Percentiles rank a stretch among this genome's conserved stretches.
These are phyloP conservation scores for Tolypocladium guangdongense DNA, from an alignment of 2,329 filamentous ascomycete species.

Conservation along the genomic window DNA sequence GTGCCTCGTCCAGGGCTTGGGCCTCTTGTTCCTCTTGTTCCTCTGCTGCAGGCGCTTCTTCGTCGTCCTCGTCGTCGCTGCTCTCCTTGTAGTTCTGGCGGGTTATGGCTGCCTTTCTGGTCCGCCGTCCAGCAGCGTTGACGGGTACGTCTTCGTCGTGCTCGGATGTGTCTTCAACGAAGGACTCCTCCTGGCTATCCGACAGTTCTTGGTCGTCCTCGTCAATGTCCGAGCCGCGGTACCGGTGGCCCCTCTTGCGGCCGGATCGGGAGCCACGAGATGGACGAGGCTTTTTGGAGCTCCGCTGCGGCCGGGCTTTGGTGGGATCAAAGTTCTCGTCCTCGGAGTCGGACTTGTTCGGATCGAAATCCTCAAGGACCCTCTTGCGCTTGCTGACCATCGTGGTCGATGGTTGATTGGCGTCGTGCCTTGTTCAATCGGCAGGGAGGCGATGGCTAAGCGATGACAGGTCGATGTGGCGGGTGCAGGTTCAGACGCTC, in stretches of 20 bases:
- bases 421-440: neutral
- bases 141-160: conserved; percentile 30
- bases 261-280: conserved; percentile 21
- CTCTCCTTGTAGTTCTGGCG: conserved; percentile 37
- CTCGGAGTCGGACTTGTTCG: conserved; percentile 54
- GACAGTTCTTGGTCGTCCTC: conserved; percentile 47
- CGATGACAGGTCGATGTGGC: neutral
- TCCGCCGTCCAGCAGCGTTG: conserved; percentile 35
- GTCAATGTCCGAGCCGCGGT: conserved; percentile 51
- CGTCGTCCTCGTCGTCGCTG: conserved; percentile 28
- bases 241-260: conserved; percentile 30
- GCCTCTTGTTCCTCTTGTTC: conserved; percentile 13
- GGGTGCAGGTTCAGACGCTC: neutral
- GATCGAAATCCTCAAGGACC: conserved; percentile 49
- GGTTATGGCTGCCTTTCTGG: conserved; percentile 36
- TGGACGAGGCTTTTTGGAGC: conserved; percentile 30
- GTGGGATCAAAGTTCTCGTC: conserved; percentile 55
- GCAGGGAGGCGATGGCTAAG: neutral
- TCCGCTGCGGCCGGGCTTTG: conserved; percentile 31
- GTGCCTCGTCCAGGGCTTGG: conserved; percentile 14
- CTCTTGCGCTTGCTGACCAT: conserved; percentile 45
- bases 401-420: neutral
- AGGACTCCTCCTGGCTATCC: conserved; percentile 42
- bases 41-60: conserved; percentile 16
- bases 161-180: conserved; percentile 28